Conservation (phyloP, 305 asterid species). For the Caryopteris hybrid region DNA sequence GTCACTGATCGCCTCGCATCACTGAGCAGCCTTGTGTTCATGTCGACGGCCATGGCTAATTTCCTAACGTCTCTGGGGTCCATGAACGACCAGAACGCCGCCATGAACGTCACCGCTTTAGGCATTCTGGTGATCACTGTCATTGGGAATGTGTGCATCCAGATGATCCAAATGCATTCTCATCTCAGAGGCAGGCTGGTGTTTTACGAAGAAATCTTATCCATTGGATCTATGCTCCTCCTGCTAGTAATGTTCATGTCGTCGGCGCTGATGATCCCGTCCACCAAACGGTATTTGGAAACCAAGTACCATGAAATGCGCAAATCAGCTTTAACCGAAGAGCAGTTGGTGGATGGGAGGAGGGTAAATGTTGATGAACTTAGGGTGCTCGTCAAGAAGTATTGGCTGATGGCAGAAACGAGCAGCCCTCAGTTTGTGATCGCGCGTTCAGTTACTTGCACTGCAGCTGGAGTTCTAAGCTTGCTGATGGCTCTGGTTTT, state of each 20-base stretch:
- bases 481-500: not conserved
- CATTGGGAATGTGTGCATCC: not conserved
- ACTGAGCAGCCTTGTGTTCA: not conserved
- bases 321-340: not conserved
- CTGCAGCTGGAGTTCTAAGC: not conserved
- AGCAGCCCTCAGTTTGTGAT: not conserved
- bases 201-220: not conserved
- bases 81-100: not conserved
- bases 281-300: not conserved
- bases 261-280: not conserved
- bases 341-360: not conserved
- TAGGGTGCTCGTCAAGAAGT: not conserved
- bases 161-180: not conserved
- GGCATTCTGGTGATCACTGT: not conserved
- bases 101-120: not conserved
- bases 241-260: not conserved
- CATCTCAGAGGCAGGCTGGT: not conserved
- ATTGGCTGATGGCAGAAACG: not conserved
- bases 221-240: not conserved
- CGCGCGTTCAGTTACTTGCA: not conserved
- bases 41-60: not conserved
- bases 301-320: not conserved
- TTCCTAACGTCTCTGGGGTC: not conserved
- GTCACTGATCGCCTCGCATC: not conserved
- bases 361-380: too few species aligned